Evolutionary conservation across 2,329 filamentous ascomycete species (phyloP).

Genomic region (Sarocladiaceae sp.): DNA sequence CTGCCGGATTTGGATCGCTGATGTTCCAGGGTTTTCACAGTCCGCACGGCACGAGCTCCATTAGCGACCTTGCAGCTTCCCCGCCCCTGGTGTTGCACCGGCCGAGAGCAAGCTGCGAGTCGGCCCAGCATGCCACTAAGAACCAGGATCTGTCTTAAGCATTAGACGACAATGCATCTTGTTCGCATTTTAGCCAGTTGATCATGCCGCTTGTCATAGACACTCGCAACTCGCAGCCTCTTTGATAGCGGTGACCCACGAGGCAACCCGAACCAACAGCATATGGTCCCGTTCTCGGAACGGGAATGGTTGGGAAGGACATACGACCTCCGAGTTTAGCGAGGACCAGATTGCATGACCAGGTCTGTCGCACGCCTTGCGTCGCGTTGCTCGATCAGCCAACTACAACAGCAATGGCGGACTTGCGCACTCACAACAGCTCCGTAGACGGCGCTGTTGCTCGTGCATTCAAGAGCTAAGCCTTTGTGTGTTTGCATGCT

Average conservation of each 20-base stretch:
- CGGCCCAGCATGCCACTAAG: not conserved
- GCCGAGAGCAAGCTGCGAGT: not conserved
- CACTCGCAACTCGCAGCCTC: not conserved
- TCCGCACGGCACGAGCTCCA: constrained; percentile 1
- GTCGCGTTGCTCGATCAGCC: no score
- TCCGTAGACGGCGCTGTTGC: no score
- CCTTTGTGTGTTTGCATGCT: no score
- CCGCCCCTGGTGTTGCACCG: constrained; percentile 6
- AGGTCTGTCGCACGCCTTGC: no score
- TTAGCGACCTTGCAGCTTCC: constrained; percentile 5
- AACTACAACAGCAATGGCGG: no score
- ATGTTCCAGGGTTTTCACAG: not conserved
- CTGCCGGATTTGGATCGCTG: not conserved
- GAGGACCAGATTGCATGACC: no score
- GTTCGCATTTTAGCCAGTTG: not conserved
- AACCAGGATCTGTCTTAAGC: constrained; percentile 7
- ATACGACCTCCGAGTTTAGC: no score
- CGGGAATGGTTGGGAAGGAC: not conserved
- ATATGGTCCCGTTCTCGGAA: not conserved
- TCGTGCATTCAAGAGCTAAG: no score
- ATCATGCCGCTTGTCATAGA: constrained; percentile 1
- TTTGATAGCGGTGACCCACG: not conserved
- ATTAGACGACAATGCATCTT: not conserved
- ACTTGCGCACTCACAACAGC: no score
- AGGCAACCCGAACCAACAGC: not conserved